A percentile compares a stretch with the other conserved stretches of the same genome.
These are phyloP conservation scores for Fusarium sp. DNA, from an alignment of 2,329 filamentous ascomycete species.

Conservation along the genomic window DNA sequence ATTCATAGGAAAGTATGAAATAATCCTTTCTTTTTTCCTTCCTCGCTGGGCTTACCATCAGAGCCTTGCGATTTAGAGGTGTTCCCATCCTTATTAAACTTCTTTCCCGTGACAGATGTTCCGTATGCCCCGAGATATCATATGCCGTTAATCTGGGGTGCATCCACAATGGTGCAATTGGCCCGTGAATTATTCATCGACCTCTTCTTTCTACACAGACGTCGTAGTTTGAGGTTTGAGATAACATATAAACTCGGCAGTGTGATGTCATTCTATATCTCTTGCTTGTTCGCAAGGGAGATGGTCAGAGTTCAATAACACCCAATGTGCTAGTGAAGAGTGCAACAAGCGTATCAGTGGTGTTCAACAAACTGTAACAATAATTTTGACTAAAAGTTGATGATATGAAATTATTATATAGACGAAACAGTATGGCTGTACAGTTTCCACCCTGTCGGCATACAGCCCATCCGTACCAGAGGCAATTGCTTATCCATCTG, in stretches of 20 bases:
- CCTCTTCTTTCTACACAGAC: neutral
- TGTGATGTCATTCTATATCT: neutral
- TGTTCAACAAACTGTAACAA: too few relatives aligned
- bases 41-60: too few relatives aligned
- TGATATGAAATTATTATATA: neutral
- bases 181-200: neutral
- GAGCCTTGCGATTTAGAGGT: neutral
- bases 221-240: neutral
- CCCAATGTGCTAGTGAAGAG: neutral
- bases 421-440: neutral
- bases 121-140: slow-evolving; percentile 29
- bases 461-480: neutral
- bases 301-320: neutral
- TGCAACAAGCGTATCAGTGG: too few relatives aligned
- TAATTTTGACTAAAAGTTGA: too few relatives aligned
- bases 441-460: neutral
- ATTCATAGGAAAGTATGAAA: neutral
- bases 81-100: slow-evolving; percentile 1
- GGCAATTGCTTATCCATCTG: neutral
- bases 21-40: neutral
- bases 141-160: slow-evolving; percentile 40
- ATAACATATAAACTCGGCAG: neutral
- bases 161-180: slow-evolving; percentile 30
- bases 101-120: slow-evolving; percentile 9
- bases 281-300: too few relatives aligned